Evolutionary conservation across 177 flowering plant species (phyloP), one percentile per base, ranked within the genome.

Genomic region (Vitis hybrid): DNA sequence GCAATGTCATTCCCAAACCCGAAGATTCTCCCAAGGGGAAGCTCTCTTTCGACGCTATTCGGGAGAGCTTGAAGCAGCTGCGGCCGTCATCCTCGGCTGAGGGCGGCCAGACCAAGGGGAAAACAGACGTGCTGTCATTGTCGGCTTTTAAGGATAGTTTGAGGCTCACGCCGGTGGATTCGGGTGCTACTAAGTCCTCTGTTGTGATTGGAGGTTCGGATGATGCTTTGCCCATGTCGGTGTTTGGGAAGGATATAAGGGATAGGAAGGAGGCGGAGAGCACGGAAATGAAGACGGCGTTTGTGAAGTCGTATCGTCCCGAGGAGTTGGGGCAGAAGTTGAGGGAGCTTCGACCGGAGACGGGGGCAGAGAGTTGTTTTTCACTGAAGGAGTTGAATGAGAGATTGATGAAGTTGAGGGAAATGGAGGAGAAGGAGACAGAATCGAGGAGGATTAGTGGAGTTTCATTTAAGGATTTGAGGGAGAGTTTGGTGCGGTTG

Each of bases 341-440:
- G 75, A 76, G 66, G 66, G 7, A 10, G 70, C 63, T 79, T 65
- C 75, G 85, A 74, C 81, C 84, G 6, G 81, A 79, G 76, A 56
- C 7, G 14, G 14, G 69, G 23, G 67, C 56, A 63, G 75, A 71
- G 51, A 71, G 70, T 2, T 70, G 80, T 78, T 86, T 86, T 66
- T 80, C 86, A 2, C 23, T 86, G 65, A 55, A 4, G 57, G 94
- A 90, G 77, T 65, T 90, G 80, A 87, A 76, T 80, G 89, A 88
- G 76, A 83, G 94, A 81, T 67, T 89, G 57, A 69, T 19, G 54
- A 87, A 78, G 82, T 23, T 88, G 30, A 26, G 30, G 30, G 30
- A 81, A 79, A 56, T 80, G 49, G 94, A 90, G 70, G 81, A 81
- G 78, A 83, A 82, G 72, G 86, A 83, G 80, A 50, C 67, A 1